Percentiles rank a stretch among this genome's conserved stretches.
phyloP scores from a whole-genome alignment of 1,139 yeast species.

The Pichia sp. region DNA sequence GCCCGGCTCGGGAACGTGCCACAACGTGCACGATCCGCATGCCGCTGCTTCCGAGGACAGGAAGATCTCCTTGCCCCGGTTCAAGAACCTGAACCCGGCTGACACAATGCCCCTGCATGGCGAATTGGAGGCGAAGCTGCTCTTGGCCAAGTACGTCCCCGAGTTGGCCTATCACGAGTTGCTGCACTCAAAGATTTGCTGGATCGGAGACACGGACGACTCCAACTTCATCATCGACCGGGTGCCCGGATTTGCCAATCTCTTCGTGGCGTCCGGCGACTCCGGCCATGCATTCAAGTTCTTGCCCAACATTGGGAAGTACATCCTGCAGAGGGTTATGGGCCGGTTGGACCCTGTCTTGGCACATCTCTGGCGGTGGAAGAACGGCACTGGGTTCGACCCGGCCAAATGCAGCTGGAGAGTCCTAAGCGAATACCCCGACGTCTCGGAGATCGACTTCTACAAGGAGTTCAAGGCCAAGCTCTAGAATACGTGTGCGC shows the following conservation, averaged over 20 bases:
- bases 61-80: slow-evolving; percentile 31
- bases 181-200: slow-evolving; percentile 38
- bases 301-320: slow-evolving; percentile 41
- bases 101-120: slow-evolving; percentile 37
- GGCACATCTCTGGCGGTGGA: slow-evolving; percentile 34
- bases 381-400: slow-evolving; percentile 24
- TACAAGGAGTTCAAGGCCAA: slow-evolving; percentile 9
- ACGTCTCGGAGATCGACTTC: slow-evolving; percentile 32
- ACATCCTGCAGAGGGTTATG: slow-evolving; percentile 32
- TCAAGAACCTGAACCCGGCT: slow-evolving; percentile 29
- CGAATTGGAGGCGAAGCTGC: slow-evolving; percentile 28
- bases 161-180: slow-evolving; percentile 36
- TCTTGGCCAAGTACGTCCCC: slow-evolving; percentile 35
- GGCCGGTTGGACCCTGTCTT: slow-evolving; percentile 26
- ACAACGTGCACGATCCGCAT: slow-evolving; percentile 30
- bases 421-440: slow-evolving; percentile 28
- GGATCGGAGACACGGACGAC: slow-evolving; percentile 44
- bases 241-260: slow-evolving; percentile 33
- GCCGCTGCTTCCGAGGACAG: slow-evolving; percentile 19
- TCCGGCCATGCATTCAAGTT: slow-evolving; percentile 44
- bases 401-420: slow-evolving; percentile 33
- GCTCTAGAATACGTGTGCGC: not conserved
- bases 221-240: slow-evolving; percentile 40
- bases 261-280: slow-evolving; percentile 37
- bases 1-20: slow-evolving; percentile 36